Percentiles rank a stretch among this genome's conserved stretches.
These are phyloP conservation scores for Taphrina flavorubra DNA, from an alignment of 1,139 yeast species.

Conservation along the genomic window DNA sequence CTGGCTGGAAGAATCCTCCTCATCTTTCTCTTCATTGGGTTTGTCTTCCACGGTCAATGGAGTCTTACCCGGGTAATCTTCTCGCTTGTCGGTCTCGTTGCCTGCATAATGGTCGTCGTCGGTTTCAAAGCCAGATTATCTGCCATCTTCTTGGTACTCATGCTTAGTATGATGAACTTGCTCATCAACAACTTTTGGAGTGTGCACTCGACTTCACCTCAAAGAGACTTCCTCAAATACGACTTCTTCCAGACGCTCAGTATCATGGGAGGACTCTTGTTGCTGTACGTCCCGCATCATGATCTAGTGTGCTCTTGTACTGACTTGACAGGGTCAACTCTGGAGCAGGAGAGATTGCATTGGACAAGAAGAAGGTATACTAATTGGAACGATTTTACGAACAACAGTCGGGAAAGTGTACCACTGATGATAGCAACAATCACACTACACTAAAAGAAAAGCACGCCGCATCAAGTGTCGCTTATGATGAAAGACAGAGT, in stretches of 20 bases:
- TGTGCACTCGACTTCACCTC: conserved; percentile 62
- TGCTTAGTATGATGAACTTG: conserved; percentile 77
- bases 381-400: conserved; percentile 23
- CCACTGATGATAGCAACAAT: not conserved
- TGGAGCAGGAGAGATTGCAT: conserved; percentile 93
- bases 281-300: conserved; percentile 55
- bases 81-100: conserved; percentile 70
- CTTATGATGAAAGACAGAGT: conserved; percentile 5
- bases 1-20: conserved; percentile 88
- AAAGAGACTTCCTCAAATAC: conserved; percentile 87
- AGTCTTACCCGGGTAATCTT: conserved; percentile 69
- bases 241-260: conserved; percentile 91
- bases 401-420: not conserved
- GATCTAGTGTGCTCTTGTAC: not conserved
- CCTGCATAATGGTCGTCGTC: conserved; percentile 80
- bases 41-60: conserved; percentile 80
- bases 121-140: conserved; percentile 94
- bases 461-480: not conserved
- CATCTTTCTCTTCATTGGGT: conserved; percentile 83
- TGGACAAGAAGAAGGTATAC: conserved; percentile 95
- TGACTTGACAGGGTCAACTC: conserved; percentile 64
- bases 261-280: conserved; percentile 89
- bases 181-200: conserved; percentile 90
- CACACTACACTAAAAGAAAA: not conserved
- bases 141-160: conserved; percentile 75